Base-by-base conservation (phyloP, 345 rosid genomes). In the Gossypium bickii region DNA sequence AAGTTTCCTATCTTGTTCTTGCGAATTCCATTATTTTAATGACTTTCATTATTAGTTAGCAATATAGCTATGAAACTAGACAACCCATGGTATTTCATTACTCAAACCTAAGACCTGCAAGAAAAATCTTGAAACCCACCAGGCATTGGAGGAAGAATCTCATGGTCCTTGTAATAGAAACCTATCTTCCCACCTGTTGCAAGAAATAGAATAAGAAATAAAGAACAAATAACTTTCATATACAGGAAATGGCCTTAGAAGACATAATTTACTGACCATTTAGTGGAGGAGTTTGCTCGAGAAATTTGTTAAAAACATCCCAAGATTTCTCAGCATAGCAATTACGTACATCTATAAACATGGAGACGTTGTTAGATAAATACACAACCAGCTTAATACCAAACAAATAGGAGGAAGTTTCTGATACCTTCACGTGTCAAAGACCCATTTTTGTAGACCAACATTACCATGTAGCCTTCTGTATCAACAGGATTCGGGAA, bases 71-170 rank as follows among this genome's bases (percentile, higher is more conserved):
- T 25, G 43, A 25, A 68, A 48, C 6, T 24, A 49, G 25, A 68
- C 7, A 7, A 7, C 3, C 2, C 4, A 67, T 43, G 24, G 12
- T 0, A n/a, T 49, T 8, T 52, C 12, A 18, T n/a, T 9, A 61
- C 8, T n/a, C 25, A 59, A 70, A 55, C 24, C 61, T 10, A 45
- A 20, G 27, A 6, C 0, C 17, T 7, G 20, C 18, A 58, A 45
- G 18, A 61, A 29, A 20, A 41, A 56, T 47, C 7, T 18, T 7
- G 70, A 70, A 78, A 80, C 87, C 25, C 53, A 95, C 99, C 92
- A 45, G 99, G 97, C 17, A 95, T 96, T 22, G 97, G 98, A 69
- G 99, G 99, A 62, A 93, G 91, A 78, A 95, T 95, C 86, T 95
- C 99, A 66, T 95, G 92, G 68, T 95, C 98, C 84, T 86, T 93